These are phyloP conservation scores for Rhizopogon vulgaris DNA, from an alignment of 768 basidiomycete species.

Conservation along the genomic window DNA sequence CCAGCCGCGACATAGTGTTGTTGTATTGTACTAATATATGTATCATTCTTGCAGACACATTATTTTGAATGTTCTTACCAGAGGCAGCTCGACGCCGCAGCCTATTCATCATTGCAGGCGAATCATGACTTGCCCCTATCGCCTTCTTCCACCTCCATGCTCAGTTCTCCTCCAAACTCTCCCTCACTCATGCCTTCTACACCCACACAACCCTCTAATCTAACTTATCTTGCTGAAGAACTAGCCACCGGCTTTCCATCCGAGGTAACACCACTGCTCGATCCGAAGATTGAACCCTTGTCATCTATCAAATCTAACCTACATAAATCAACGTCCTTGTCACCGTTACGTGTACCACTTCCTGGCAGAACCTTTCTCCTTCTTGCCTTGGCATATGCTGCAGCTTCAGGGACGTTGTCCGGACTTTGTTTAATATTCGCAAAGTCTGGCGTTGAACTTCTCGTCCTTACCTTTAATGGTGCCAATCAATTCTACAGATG, in stretches of 20 bases:
- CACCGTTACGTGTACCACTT: conserved; percentile 21
- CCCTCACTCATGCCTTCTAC: conserved; percentile 26
- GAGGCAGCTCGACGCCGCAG: conserved; percentile 23
- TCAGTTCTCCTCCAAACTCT: conserved; percentile 30
- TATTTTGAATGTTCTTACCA: conserved; percentile 57
- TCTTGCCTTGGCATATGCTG: conserved; percentile 80
- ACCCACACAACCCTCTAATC: conserved; percentile 23
- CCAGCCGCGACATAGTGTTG: neutral
- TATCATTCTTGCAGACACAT: conserved; percentile 52
- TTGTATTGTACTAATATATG: neutral
- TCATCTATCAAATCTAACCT: conserved; percentile 17
- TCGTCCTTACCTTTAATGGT: conserved; percentile 70
- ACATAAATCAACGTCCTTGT: conserved; percentile 24
- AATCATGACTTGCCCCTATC: conserved; percentile 1
- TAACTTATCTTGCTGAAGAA: conserved; percentile 30
- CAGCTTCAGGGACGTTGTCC: conserved; percentile 80
- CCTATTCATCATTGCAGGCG: conserved; percentile 3
- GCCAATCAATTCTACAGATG: conserved; percentile 80
- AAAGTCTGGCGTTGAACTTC: conserved; percentile 87
- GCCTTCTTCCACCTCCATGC: conserved; percentile 16
- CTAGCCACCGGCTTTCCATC: conserved; percentile 22
- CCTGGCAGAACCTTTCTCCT: conserved; percentile 46
- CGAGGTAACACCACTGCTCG: conserved; percentile 57
- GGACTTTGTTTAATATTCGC: conserved; percentile 93
- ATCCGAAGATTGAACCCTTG: conserved; percentile 33